Conservation (phyloP, 2,329 filamentous ascomycete species). For the Spiromastix sp. region DNA sequence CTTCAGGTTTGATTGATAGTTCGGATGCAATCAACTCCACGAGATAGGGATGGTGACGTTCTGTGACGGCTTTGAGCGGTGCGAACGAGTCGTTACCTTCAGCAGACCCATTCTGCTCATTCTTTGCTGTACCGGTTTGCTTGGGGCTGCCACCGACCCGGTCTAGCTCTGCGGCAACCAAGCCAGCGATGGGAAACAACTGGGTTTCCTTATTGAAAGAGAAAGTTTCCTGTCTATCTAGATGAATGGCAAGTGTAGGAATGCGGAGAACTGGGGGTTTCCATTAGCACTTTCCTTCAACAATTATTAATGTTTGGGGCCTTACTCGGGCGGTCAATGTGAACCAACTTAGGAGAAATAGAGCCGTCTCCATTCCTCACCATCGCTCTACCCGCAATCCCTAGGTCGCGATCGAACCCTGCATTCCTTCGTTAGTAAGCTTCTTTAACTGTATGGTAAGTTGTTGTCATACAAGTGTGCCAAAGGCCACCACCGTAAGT, state of each 20-base stretch:
- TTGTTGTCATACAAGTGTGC: conserved; percentile 60
- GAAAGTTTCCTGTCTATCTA: conserved; percentile 77
- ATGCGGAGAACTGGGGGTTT: conserved; percentile 59
- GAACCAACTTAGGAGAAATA: conserved; percentile 75
- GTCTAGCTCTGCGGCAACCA: conserved; percentile 83
- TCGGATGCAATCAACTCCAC: conserved; percentile 76
- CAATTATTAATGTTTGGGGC: background rate
- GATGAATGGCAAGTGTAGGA: conserved; percentile 86
- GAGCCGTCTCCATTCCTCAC: conserved; percentile 62
- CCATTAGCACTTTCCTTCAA: background rate
- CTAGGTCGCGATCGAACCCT: conserved; percentile 90
- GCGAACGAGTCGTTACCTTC: conserved; percentile 39
- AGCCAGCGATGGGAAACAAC: conserved; percentile 82
- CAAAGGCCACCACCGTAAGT: conserved; percentile 94
- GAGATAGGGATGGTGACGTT: conserved; percentile 82
- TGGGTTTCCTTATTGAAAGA: conserved; percentile 96
- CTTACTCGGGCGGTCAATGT: conserved; percentile 69
- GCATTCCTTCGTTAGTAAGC: conserved; percentile 10
- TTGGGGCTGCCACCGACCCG: conserved; percentile 44
- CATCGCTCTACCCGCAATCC: conserved; percentile 80
- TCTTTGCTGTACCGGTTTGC: conserved; percentile 33
- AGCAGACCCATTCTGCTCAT: conserved; percentile 27
- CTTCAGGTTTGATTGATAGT: conserved; percentile 56
- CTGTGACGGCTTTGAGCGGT: conserved; percentile 64
- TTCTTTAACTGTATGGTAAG: background rate